Evolutionary conservation across 2,329 filamentous ascomycete genomes (phyloP).

Genomic region (Dothideomycetidae sp.): DNA sequence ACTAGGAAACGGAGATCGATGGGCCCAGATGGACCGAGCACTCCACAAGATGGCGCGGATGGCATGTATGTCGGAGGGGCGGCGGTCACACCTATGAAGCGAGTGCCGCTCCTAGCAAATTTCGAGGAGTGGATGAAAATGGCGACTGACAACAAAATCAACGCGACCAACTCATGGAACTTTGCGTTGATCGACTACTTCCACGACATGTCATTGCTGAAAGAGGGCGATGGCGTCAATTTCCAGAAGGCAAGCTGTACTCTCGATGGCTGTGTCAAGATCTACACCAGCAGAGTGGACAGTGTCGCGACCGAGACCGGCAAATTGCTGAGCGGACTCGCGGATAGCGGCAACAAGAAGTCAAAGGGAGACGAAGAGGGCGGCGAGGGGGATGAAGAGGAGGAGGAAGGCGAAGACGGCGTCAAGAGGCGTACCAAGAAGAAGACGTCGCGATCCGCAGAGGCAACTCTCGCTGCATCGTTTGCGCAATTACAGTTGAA

Average conservation of each 20-base stretch:
- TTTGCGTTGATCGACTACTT: constrained; percentile 99
- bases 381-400: constrained; percentile 45
- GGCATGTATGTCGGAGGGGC: constrained; percentile 52
- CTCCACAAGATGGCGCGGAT: constrained; percentile 34
- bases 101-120: constrained; percentile 87
- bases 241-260: constrained; percentile 98
- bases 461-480: constrained; percentile 81
- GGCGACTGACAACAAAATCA: constrained; percentile 96
- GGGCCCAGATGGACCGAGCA: constrained; percentile 34
- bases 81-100: constrained; percentile 88
- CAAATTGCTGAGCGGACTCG: constrained; percentile 82
- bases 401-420: constrained; percentile 37
- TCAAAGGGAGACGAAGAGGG: constrained; percentile 39
- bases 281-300: constrained; percentile 96
- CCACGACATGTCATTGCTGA: constrained; percentile 93
- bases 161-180: constrained; percentile 96
- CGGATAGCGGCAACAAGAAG: constrained; percentile 60
- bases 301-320: constrained; percentile 96
- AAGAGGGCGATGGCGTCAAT: constrained; percentile 93
- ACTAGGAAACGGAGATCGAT: constrained; percentile 49
- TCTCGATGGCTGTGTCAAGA: constrained; percentile 94
- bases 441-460: constrained; percentile 65
- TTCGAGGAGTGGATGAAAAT: constrained; percentile 99
- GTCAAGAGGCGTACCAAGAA: constrained; percentile 52
- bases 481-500: constrained; percentile 85